Percentiles rank a stretch among this genome's conserved stretches.
phyloP scores from a whole-genome alignment of 176 grass and related monocot genomes.

The Rhynchospora breviuscula region DNA sequence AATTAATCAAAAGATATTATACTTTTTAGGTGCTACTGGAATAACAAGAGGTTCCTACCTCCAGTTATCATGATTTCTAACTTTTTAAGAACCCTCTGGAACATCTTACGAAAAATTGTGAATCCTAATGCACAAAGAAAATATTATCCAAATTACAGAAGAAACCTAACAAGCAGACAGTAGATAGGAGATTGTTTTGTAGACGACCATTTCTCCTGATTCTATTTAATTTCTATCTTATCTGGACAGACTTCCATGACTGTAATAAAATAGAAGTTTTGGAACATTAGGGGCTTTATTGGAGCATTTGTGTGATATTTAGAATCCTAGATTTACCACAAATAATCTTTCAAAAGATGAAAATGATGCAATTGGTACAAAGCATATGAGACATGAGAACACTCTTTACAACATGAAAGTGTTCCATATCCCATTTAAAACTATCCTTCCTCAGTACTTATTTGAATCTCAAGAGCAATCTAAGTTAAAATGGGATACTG shows the following conservation, averaged over 20 bases:
- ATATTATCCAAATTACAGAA: background rate
- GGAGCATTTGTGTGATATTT: background rate
- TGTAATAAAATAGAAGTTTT: background rate
- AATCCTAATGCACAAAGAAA: background rate
- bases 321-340: background rate
- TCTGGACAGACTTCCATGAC: background rate
- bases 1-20: conserved; percentile 15
- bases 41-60: background rate
- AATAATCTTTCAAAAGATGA: background rate
- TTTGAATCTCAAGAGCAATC: background rate
- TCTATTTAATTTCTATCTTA: background rate
- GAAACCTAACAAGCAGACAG: background rate
- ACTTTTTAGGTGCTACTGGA: background rate
- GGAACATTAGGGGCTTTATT: background rate
- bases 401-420: background rate
- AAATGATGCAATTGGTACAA: background rate
- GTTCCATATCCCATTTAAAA: background rate
- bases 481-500: background rate
- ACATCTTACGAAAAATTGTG: background rate
- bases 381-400: background rate
- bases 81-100: background rate
- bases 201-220: background rate
- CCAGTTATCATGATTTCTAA: background rate
- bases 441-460: background rate
- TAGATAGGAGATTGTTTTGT: background rate